Evolutionary conservation across 208 protist genomes (phyloP), one percentile per base, ranked within the genome.

Genomic region (Trypanosoma grayi): DNA sequence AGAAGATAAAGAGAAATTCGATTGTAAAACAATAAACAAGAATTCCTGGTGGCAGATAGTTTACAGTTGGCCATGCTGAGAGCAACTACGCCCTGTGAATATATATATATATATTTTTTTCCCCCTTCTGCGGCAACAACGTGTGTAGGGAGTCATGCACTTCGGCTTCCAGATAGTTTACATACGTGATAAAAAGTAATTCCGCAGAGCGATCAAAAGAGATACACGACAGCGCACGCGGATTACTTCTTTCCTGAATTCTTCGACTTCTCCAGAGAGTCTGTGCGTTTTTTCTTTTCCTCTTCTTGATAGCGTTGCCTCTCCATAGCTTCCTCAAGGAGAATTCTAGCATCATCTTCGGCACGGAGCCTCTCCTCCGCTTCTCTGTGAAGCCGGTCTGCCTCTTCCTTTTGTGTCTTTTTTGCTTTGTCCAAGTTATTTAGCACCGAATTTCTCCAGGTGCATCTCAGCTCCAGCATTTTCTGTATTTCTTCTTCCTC

Each of bases 341-440:
- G 47, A 25, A 83, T 79, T 40, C 85, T 66, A 18, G 86, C 86
- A 55, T 95, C 86, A 56, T 91, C 84, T 40, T 87, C 84, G 28
- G 66, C 77, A 24, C 77, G 81, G 5, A 75, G 62, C 24, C 81
- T 68, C 41, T 92, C 85, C 51, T 92, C 85, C 22, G 73, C 66
- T 54, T 95, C 86, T 51, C 70, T 63, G 18, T 76, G 48, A 18
- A 93, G 54, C 1, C 84, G 81, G 41, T 90, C 85, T 14, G 85
- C 72, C 73, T 95, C 86, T 27, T 64, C 73, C 37, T 66, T 53
- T 48, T 78, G 64, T 14, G 68, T 50, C 44, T 63, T 36, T 18
- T 71, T 60, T 25, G 40, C 39, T 30, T 64, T 50, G 30, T 73
- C 65, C 5, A 85, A 46, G 39, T 73, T 51, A 11, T 41, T 30